Percentiles rank a stretch among this genome's conserved stretches.
Conservation (phyloP, 1,139 yeast genomes). For the Debaryomycetaceae sp. region DNA sequence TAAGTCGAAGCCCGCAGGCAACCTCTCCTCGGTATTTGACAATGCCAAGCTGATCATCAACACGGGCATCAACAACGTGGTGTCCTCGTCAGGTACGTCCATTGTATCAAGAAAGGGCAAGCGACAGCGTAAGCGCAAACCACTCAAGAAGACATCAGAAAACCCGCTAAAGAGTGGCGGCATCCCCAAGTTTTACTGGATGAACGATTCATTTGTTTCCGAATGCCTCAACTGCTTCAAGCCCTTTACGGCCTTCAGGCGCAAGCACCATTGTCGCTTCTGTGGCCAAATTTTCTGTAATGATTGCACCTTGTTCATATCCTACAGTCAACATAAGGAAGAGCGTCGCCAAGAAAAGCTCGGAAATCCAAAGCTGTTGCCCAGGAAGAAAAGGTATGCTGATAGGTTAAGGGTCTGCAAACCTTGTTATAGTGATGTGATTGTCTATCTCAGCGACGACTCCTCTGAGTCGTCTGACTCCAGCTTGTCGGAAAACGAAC, state of each 20-base stretch:
- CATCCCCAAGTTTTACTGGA: constrained; percentile 75
- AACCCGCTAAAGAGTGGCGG: constrained; percentile 47
- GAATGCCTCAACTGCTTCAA: constrained; percentile 78
- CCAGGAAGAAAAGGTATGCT: constrained; percentile 30
- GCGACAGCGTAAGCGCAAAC: constrained; percentile 22
- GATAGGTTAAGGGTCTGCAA: constrained; percentile 79
- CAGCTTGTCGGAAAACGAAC: constrained; percentile 6
- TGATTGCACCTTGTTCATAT: constrained; percentile 73
- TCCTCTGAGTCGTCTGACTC: constrained; percentile 26
- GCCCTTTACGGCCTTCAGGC: constrained; percentile 70
- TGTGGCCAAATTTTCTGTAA: constrained; percentile 96
- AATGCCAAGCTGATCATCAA: constrained; percentile 37
- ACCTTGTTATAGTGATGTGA: constrained; percentile 70
- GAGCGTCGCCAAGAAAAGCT: constrained; percentile 31
- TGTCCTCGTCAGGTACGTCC: constrained; percentile 25
- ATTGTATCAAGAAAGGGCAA: constrained; percentile 14
- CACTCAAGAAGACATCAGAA: constrained; percentile 35
- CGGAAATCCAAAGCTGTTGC: constrained; percentile 12
- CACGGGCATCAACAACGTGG: constrained; percentile 24
- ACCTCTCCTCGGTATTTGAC: constrained; percentile 30
- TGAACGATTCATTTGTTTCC: constrained; percentile 83
- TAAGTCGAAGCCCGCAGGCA: background rate
- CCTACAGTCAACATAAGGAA: constrained; percentile 65
- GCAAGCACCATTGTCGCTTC: constrained; percentile 71
- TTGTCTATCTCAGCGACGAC: constrained; percentile 64